Conservation (phyloP, 192 early-diverging fungal genomes). For the Lunasporangiospora selenospora region DNA sequence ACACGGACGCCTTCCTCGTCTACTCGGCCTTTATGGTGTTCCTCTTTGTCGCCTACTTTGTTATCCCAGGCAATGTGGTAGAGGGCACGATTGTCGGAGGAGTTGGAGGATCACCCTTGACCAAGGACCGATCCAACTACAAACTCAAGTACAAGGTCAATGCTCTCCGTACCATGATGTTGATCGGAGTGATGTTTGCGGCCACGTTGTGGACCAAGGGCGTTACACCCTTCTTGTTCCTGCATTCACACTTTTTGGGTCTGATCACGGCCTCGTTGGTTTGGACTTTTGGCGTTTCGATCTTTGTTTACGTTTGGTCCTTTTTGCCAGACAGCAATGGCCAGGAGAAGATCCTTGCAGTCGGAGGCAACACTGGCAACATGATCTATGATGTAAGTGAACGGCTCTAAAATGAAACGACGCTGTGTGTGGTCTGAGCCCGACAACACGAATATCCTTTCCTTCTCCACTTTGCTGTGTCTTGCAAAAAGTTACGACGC, state of each 20-base stretch:
- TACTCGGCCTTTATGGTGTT: constrained; percentile 75
- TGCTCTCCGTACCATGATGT: constrained; percentile 66
- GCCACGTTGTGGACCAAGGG: constrained; percentile 59
- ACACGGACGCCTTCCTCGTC: constrained; percentile 56
- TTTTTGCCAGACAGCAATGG: constrained; percentile 60
- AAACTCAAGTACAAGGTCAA: constrained; percentile 87
- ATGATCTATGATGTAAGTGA: constrained; percentile 77
- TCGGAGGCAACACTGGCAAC: constrained; percentile 93
- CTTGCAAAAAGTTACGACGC: no score
- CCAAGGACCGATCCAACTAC: constrained; percentile 71
- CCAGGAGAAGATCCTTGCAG: constrained; percentile 67
- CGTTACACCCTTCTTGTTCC: constrained; percentile 71
- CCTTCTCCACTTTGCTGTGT: no score
- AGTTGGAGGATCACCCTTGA: constrained; percentile 39
- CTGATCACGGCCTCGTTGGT: constrained; percentile 74
- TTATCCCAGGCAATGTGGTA: constrained; percentile 69
- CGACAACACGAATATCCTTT: no score
- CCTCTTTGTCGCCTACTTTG: constrained; percentile 68
- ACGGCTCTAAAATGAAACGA: not conserved
- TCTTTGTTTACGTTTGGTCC: constrained; percentile 78
- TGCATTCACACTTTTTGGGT: constrained; percentile 80
- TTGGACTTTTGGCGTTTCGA: constrained; percentile 67
- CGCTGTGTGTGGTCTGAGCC: not conserved
- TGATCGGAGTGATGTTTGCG: constrained; percentile 54
- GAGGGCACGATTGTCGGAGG: constrained; percentile 61